Percentiles rank a stretch among this genome's conserved stretches.
These are phyloP conservation scores for Croton laevigatus DNA, from an alignment of 441 rosid species.

Conservation along the genomic window DNA sequence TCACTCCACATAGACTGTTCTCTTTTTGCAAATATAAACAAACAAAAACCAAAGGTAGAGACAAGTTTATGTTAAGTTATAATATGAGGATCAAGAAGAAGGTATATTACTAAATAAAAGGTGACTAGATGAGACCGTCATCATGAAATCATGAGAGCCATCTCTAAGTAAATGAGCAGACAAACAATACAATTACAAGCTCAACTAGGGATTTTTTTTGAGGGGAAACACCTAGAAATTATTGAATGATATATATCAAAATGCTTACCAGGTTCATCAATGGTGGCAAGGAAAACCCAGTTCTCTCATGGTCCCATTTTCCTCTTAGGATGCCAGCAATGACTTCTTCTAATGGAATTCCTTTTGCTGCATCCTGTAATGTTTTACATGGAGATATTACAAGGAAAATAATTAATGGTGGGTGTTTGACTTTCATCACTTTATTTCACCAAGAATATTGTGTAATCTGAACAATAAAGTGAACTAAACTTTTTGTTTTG, in stretches of 20 bases:
- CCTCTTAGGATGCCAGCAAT: constrained; percentile 57
- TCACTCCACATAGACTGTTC: not conserved
- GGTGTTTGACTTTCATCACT: constrained; percentile 1
- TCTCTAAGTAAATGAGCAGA: not conserved
- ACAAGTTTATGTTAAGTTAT: not conserved
- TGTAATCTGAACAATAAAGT: not conserved
- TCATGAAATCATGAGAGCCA: not conserved
- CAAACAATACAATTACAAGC: not conserved
- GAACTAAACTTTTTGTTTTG: not conserved
- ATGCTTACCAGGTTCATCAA: constrained; percentile 69
- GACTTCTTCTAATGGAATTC: constrained; percentile 57
- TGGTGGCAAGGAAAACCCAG: constrained; percentile 87
- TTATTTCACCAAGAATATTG: not conserved
- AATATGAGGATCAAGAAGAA: not conserved
- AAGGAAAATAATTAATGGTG: not conserved
- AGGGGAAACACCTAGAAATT: no score
- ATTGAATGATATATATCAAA: not conserved
- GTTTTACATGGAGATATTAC: not conserved
- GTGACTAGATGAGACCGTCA: not conserved
- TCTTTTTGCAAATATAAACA: no score
- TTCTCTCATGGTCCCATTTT: constrained; percentile 89
- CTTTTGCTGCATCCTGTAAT: constrained; percentile 53
- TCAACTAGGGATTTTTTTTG: not conserved
- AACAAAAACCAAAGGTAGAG: not conserved
- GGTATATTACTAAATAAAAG: not conserved